Evolutionary conservation across 768 basidiomycete genomes (phyloP).

Genomic region (Coprinellus aureogranulatus): DNA sequence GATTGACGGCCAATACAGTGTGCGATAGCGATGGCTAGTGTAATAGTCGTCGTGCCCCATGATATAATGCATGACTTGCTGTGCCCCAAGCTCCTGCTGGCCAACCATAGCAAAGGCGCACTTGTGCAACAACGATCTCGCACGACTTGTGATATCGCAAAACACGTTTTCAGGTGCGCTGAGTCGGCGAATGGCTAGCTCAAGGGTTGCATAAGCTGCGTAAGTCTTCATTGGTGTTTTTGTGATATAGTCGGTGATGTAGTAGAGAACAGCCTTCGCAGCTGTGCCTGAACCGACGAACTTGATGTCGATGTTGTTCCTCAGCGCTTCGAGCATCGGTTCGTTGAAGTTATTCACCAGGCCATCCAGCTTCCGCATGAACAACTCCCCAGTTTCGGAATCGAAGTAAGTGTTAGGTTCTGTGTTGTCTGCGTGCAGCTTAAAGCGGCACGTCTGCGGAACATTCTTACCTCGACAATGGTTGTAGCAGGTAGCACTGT

Average conservation of each 20-base stretch:
- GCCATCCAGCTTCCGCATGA: constrained; percentile 33
- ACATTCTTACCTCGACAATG: constrained; percentile 24
- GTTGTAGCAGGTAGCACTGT: constrained; percentile 36
- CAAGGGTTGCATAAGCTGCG: constrained; percentile 36
- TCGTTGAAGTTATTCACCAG: constrained; percentile 43
- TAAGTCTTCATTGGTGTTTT: constrained; percentile 42
- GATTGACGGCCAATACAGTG: constrained; percentile 34
- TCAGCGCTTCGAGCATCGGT: constrained; percentile 30
- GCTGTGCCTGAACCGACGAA: constrained; percentile 39
- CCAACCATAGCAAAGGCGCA: constrained; percentile 35
- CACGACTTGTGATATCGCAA: constrained; percentile 10
- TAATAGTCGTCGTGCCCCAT: constrained; percentile 34
- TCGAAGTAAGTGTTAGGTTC: constrained; percentile 23
- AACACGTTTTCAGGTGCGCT: constrained; percentile 12
- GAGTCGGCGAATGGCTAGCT: constrained; percentile 30
- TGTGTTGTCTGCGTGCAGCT: constrained; percentile 20
- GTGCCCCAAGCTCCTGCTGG: constrained; percentile 38
- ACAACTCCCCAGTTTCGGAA: constrained; percentile 28
- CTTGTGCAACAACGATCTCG: constrained; percentile 33
- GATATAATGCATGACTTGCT: constrained; percentile 33
- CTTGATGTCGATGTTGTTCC: constrained; percentile 49
- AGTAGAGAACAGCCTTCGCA: constrained; percentile 43
- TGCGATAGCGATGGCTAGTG: constrained; percentile 31
- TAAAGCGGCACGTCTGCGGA: constrained; percentile 26
- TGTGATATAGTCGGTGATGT: constrained; percentile 50